Conservation (phyloP, 148 eudicot species). For the Fagopyrum homotropicum region DNA sequence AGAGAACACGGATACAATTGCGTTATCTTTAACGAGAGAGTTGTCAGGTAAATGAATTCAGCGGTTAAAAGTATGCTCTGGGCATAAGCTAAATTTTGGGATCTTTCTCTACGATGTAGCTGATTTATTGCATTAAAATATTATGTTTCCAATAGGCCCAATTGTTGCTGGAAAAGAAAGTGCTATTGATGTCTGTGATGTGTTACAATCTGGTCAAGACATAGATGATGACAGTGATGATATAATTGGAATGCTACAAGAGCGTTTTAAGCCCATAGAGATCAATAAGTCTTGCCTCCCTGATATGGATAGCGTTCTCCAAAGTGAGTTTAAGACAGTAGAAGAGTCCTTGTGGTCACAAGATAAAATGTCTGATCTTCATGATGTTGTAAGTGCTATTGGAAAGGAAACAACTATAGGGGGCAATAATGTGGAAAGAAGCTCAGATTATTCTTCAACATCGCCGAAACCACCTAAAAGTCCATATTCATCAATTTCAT, state of each 20-base stretch:
- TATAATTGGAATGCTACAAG: conserved; percentile 37
- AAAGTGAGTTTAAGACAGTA: conserved; percentile 20
- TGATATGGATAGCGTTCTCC: conserved; percentile 28
- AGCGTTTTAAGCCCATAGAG: conserved; percentile 51
- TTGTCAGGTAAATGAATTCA: conserved; percentile 33
- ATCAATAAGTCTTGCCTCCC: conserved; percentile 36
- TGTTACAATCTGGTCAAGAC: conserved; percentile 31
- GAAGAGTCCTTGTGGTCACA: conserved; percentile 19
- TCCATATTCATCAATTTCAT: conserved; percentile 53
- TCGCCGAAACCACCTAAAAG: conserved; percentile 44
- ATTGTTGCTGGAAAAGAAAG: conserved; percentile 18
- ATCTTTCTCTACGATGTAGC: neutral
- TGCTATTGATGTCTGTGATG: conserved; percentile 32
- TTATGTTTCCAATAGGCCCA: conserved; percentile 28
- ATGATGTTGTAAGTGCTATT: conserved; percentile 22
- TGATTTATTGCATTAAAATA: conserved; percentile 11
- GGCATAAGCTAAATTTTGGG: neutral
- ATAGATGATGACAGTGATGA: conserved; percentile 44
- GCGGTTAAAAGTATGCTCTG: neutral
- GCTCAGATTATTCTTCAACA: conserved; percentile 17
- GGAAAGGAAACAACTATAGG: conserved; percentile 20
- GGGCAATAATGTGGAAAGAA: conserved; percentile 18
- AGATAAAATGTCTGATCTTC: conserved; percentile 22
- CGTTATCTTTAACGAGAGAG: conserved; percentile 20
- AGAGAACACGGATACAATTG: conserved; percentile 21